phyloP scores from a whole-genome alignment of 805 yeast species.

The Kazachstania bromeliacearum region DNA sequence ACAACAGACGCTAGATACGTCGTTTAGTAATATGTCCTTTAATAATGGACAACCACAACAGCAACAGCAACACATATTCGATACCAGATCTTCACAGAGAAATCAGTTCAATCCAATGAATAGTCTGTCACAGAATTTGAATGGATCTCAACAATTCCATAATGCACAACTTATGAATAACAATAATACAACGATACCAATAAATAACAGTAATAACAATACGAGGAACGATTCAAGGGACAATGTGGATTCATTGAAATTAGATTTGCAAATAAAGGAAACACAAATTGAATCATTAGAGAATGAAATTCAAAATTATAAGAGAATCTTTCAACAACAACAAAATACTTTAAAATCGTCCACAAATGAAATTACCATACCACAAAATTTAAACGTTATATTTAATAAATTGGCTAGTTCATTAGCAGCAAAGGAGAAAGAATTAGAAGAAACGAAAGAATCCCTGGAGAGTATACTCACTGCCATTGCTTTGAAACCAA shows the following conservation, averaged over 20 bases:
- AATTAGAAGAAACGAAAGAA: constrained; percentile 50
- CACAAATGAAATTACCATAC: constrained; percentile 23
- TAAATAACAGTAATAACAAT: not conserved
- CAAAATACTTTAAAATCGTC: constrained; percentile 27
- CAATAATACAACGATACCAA: not conserved
- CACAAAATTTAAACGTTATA: constrained; percentile 37
- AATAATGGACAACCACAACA: constrained; percentile 1
- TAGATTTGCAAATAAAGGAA: constrained; percentile 49
- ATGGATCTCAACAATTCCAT: not conserved
- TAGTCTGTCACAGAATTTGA: no score
- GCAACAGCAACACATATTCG: not conserved
- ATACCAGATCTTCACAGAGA: no score
- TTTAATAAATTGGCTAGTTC: constrained; percentile 41
- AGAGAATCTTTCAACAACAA: constrained; percentile 26
- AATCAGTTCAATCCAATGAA: no score
- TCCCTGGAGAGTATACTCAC: constrained; percentile 56
- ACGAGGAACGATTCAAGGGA: not conserved
- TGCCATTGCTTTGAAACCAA: constrained; percentile 44
- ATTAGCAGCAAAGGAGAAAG: constrained; percentile 38
- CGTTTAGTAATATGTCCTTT: constrained; percentile 9
- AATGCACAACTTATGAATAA: not conserved
- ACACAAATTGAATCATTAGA: constrained; percentile 39
- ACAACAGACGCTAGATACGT: constrained; percentile 7
- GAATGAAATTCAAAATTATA: constrained; percentile 34
- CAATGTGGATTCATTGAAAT: constrained; percentile 33